Base-by-base conservation (phyloP, 306 rosid genomes). In the Prunus persica region DNA sequence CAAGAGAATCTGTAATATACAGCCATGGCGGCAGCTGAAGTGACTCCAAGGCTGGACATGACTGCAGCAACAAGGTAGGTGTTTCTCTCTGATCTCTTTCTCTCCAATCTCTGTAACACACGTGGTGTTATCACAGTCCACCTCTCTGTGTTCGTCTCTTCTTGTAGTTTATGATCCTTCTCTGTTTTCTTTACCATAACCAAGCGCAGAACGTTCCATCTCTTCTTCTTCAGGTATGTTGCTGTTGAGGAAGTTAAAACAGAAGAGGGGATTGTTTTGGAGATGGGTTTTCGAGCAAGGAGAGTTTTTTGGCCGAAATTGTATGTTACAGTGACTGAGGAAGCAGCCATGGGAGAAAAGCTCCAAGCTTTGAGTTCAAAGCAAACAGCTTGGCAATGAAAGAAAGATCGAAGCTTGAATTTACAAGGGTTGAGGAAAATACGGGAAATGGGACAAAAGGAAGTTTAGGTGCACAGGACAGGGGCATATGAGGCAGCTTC, bases 1-100 rank as follows among this genome's bases (percentile, higher is more conserved):
- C 93, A 87, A 3, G 85, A 79, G 66, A 89, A 94, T 82, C 98
- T 81, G 20, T 74, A 94, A 83, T 90, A 94, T 82, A 94, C 96
- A 19, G 98, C 75, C 32, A 89, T 46, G 11, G 88, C 83, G 1
- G 92, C 93, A 88, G 91, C 86, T 8, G 96, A 90, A 13, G 93
- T 87, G 62, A 92, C 75, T 11, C 96, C 98, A 0, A 91, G 69
- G 86, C 89, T 94, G 4, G 96, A 92, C 80, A 94, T 76, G 19
- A 91, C 69, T 0, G 97, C 97, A 5, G 98, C 97, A 8, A 89
- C 69, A 2, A 92, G 87, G 65, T 91, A 94, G 0, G 91, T 83
- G 3, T 69, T 51, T 67, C 96, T 89, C 67, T 87, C 98, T 0
- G 87, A 86, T 56, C 24, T 83, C 79, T 90, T 94, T 52, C 87